Conservation (phyloP, 2,329 filamentous ascomycete species). For the Fusarium ramigenum region DNA sequence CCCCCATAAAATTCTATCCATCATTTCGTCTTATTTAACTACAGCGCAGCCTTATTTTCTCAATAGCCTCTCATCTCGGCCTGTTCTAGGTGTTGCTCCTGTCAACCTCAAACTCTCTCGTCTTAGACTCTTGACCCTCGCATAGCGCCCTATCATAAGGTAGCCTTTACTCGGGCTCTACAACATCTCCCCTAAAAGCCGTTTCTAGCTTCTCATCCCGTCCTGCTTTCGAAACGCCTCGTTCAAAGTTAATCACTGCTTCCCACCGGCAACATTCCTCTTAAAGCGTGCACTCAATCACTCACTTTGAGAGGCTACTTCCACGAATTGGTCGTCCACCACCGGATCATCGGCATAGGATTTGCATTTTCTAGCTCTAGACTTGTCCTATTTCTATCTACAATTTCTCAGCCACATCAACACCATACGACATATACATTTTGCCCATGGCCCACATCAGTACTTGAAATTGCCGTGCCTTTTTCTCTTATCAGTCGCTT, state of each 20-base stretch:
- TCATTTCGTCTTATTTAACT: neutral
- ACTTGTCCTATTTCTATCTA: neutral
- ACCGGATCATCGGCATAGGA: conserved; percentile 11
- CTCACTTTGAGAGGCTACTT: neutral
- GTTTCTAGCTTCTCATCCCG: neutral
- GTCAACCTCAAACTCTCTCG: neutral
- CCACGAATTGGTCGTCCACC: neutral
- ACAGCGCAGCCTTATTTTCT: neutral
- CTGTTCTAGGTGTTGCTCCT: neutral
- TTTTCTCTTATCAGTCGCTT: neutral
- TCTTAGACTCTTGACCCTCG: neutral
- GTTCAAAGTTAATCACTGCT: conserved; percentile 23
- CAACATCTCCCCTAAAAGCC: neutral
- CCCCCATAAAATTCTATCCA: neutral
- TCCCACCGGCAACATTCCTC: conserved; percentile 18
- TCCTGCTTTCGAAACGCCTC: conserved; percentile 17
- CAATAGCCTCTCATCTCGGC: neutral
- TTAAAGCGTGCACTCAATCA: conserved; percentile 1
- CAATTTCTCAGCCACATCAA: neutral
- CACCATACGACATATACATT: conserved; percentile 5
- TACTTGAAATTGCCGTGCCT: neutral
- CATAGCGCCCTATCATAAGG: neutral
- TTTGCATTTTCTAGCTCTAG: neutral
- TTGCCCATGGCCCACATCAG: neutral
- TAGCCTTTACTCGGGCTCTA: neutral